Evolutionary conservation across 441 rosid species (phyloP).

Genomic region (Flueggea neowawraea): DNA sequence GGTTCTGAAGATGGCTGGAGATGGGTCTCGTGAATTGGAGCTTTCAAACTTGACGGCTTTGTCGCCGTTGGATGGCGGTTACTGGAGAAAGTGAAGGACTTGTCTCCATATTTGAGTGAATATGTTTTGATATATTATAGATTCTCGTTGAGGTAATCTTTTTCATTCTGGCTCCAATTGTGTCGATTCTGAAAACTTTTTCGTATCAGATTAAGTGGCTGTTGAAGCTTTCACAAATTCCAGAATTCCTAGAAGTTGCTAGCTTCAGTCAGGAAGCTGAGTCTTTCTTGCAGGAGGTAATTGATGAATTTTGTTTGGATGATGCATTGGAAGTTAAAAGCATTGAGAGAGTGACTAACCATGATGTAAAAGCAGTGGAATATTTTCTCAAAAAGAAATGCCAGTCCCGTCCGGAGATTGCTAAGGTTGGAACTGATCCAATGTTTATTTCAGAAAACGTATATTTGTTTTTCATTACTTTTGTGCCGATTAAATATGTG

Average conservation of each 20-base stretch:
- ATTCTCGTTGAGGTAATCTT: constrained; percentile 73
- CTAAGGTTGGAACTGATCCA: constrained; percentile 42
- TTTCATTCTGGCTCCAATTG: not conserved
- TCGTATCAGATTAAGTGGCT: constrained; percentile 76
- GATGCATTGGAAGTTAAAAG: constrained; percentile 83
- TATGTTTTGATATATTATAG: constrained; percentile 77
- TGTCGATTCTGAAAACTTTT: not conserved
- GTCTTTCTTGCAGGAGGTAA: constrained; percentile 53
- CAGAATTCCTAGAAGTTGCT: constrained; percentile 77
- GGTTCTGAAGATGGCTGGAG: constrained; percentile 43
- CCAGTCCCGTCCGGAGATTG: constrained; percentile 72
- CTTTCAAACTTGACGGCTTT: constrained; percentile 78
- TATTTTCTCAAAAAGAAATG: constrained; percentile 93
- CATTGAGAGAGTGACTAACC: constrained; percentile 87
- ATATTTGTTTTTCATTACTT: not conserved
- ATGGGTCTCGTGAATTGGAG: constrained; percentile 37
- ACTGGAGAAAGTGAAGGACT: constrained; percentile 87
- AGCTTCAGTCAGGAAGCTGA: constrained; percentile 68
- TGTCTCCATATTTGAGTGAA: constrained; percentile 88
- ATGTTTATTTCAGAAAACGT: not conserved
- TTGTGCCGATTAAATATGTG: not conserved
- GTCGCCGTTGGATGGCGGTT: constrained; percentile 93
- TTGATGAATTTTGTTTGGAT: constrained; percentile 61
- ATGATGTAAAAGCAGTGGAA: constrained; percentile 97
- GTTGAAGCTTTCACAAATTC: constrained; percentile 76